phyloP scores from a whole-genome alignment of 495 filamentous ascomycete species.

The Letharia columbiana region DNA sequence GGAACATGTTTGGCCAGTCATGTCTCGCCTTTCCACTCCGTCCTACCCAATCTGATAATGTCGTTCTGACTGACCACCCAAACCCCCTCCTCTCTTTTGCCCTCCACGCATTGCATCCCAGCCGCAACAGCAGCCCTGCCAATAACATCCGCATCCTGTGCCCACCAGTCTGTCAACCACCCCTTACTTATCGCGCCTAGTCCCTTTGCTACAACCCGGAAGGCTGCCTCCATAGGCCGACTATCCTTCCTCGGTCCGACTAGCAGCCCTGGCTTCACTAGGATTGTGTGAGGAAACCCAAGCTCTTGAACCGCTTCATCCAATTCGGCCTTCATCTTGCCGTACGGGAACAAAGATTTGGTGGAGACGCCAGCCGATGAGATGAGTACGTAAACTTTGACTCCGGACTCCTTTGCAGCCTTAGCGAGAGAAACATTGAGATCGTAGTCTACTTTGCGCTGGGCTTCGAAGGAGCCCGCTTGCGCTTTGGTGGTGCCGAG shows the following conservation, averaged over 20 bases:
- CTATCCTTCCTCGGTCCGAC: conserved; percentile 56
- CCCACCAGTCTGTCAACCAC: conserved; percentile 53
- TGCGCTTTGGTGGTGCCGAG: conserved; percentile 57
- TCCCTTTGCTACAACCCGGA: conserved; percentile 40
- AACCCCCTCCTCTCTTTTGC: conserved; percentile 23
- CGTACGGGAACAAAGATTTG: conserved; percentile 45
- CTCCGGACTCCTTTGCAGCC: conserved; percentile 54
- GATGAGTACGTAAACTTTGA: conserved; percentile 59
- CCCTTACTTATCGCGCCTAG: conserved; percentile 45
- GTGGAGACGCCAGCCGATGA: conserved; percentile 47
- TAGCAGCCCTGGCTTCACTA: conserved; percentile 68
- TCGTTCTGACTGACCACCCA: conserved; percentile 30
- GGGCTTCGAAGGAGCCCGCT: conserved; percentile 61
- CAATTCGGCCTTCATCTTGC: conserved; percentile 70
- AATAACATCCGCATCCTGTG: conserved; percentile 68
- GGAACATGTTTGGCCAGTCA: background rate
- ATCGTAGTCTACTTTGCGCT: conserved; percentile 70
- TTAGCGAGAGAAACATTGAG: conserved; percentile 61
- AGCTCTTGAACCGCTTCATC: conserved; percentile 65
- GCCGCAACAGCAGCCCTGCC: conserved; percentile 62
- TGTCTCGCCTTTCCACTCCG: conserved; percentile 16
- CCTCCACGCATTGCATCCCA: conserved; percentile 29
- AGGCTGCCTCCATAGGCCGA: conserved; percentile 39
- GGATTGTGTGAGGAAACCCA: conserved; percentile 64
- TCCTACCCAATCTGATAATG: conserved; percentile 31